These are phyloP conservation scores for Russula sp. DNA, from an alignment of 768 basidiomycete species.

Conservation along the genomic window DNA sequence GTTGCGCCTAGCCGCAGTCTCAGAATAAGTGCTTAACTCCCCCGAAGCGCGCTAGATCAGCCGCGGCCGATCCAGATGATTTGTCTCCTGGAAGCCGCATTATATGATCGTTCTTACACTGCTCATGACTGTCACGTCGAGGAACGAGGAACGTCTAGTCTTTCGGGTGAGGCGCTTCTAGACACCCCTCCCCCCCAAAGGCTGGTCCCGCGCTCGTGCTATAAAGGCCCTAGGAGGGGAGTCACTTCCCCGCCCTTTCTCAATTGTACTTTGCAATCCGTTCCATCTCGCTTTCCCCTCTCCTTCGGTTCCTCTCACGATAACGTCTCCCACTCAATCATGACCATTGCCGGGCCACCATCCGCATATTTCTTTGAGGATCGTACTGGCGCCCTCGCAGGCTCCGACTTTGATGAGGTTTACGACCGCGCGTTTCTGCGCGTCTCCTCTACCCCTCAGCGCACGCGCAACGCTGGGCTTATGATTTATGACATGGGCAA, in stretches of 20 bases:
- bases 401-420: constrained; percentile 68
- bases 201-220: neutral
- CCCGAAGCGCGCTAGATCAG: constrained; percentile 14
- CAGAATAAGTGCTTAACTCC: constrained; percentile 3
- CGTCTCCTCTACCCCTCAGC: constrained; percentile 41
- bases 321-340: neutral
- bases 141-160: constrained; percentile 5
- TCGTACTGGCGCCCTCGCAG: constrained; percentile 47
- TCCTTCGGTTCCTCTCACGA: neutral
- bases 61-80: neutral
- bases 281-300: neutral
- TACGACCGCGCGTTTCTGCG: constrained; percentile 71
- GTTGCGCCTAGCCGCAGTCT: constrained; percentile 1
- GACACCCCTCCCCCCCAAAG: neutral
- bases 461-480: constrained; percentile 28
- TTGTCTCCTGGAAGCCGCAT: constrained; percentile 11
- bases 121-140: constrained; percentile 4
- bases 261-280: neutral
- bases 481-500: constrained; percentile 61
- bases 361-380: constrained; percentile 55
- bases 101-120: neutral
- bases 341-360: constrained; percentile 21
- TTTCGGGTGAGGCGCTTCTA: constrained; percentile 5
- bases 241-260: neutral
- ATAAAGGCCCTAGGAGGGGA: constrained; percentile 6